phyloP scores from a whole-genome alignment of 257 asterid genomes.

The Nicotiana sylvestris region DNA sequence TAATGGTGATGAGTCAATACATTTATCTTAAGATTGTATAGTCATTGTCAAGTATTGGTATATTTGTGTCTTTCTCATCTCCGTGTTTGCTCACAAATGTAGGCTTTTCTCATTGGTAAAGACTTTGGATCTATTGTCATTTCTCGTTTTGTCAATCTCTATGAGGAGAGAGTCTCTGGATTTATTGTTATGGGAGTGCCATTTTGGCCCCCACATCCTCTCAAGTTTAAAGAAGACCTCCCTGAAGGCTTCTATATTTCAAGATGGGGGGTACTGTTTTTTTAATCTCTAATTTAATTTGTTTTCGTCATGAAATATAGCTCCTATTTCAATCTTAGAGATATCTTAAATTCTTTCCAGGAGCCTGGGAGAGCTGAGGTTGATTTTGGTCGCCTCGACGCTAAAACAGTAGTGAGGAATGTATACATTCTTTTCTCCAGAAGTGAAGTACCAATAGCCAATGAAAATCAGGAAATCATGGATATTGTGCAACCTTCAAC shows the following conservation, averaged over 20 bases:
- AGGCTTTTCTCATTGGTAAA: conserved; percentile 73
- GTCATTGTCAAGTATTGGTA: not conserved
- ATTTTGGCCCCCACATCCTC: conserved; percentile 38
- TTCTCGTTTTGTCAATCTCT: conserved; percentile 44
- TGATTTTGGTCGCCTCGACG: conserved; percentile 45
- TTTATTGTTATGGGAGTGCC: conserved; percentile 61
- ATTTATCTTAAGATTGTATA: no score
- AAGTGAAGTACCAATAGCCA: conserved; percentile 19
- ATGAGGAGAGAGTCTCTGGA: conserved; percentile 51
- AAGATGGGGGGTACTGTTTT: conserved; percentile 58
- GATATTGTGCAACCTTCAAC: conserved; percentile 30
- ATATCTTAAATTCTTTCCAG: conserved; percentile 12
- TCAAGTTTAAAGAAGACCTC: conserved; percentile 22
- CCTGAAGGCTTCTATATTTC: conserved; percentile 71
- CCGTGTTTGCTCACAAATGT: not conserved
- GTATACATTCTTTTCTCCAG: conserved; percentile 27
- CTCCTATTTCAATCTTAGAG: no score
- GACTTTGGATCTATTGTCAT: conserved; percentile 61
- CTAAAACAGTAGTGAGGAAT: conserved; percentile 36
- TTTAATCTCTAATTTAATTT: not conserved
- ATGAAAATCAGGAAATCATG: conserved; percentile 47
- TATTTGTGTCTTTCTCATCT: not conserved
- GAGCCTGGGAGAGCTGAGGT: conserved; percentile 56
- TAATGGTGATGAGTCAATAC: no score
- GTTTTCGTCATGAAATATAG: no score